Evolutionary conservation across 768 basidiomycete genomes (phyloP).

Genomic region (Auricularia cornea): DNA sequence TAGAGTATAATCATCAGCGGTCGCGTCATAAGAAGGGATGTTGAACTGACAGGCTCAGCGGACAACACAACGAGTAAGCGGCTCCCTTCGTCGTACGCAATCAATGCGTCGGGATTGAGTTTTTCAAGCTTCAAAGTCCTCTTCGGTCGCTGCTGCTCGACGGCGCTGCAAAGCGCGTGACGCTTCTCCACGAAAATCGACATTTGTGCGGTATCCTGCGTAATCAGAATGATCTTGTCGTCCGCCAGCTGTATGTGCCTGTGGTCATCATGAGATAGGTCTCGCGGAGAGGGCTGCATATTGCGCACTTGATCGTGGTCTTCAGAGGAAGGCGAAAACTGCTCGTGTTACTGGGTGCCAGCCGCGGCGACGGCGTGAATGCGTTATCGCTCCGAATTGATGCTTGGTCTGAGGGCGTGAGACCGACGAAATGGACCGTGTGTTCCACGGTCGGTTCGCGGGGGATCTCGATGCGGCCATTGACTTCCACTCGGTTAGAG

Average conservation of each 20-base stretch:
- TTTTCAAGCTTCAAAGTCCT: slow-evolving; percentile 36
- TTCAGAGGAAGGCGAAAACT: neutral
- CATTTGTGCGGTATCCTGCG: neutral
- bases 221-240: neutral
- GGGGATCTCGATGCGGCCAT: neutral
- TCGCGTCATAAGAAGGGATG: neutral
- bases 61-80: slow-evolving; percentile 30
- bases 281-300: no score
- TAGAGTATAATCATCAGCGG: neutral
- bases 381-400: neutral
- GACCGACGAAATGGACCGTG: neutral
- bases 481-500: neutral
- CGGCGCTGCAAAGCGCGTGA: slow-evolving; percentile 10
- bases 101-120: slow-evolving; percentile 33
- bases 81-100: slow-evolving; percentile 46
- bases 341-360: neutral
- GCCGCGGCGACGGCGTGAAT: neutral
- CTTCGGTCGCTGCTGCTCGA: slow-evolving; percentile 16
- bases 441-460: neutral
- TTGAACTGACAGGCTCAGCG: neutral
- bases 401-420: neutral
- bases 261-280: neutral
- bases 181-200: neutral
- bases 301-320: neutral
- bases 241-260: neutral